These are phyloP conservation scores for Brassica cretica DNA, from an alignment of 345 rosid genomes.

Conservation along the genomic window DNA sequence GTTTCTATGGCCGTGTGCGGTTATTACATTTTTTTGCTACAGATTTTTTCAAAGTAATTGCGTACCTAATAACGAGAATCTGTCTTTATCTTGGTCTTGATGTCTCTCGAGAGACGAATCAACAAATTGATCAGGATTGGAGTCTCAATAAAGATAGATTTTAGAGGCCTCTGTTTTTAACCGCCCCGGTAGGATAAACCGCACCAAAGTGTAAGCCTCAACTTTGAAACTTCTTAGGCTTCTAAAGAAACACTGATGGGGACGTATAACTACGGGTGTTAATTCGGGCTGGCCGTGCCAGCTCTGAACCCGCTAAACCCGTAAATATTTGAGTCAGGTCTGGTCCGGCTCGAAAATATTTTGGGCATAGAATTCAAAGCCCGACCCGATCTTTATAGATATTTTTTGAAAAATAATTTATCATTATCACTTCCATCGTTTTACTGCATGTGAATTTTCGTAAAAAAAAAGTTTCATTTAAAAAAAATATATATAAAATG, in stretches of 20 bases:
- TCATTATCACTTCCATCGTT: too few relatives aligned
- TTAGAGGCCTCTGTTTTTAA: not conserved
- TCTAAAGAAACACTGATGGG: not conserved
- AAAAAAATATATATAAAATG: too few relatives aligned
- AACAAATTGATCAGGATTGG: not conserved
- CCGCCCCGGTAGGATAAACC: not conserved
- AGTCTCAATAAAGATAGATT: not conserved
- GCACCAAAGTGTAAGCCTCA: not conserved
- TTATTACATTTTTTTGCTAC: constrained; percentile 19
- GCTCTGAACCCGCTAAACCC: too few relatives aligned
- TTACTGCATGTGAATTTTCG: too few relatives aligned
- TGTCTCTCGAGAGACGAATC: not conserved
- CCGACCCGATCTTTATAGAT: too few relatives aligned
- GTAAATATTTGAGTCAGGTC: too few relatives aligned
- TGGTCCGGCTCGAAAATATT: too few relatives aligned
- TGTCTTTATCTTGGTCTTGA: not conserved
- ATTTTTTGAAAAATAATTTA: too few relatives aligned
- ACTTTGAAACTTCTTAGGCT: not conserved
- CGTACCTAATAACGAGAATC: constrained; percentile 27
- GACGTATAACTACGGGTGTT: too few relatives aligned
- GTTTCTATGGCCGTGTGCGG: constrained; percentile 16
- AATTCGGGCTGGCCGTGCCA: too few relatives aligned
- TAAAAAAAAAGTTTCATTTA: too few relatives aligned
- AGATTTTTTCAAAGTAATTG: not conserved
- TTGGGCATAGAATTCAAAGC: too few relatives aligned